Base-by-base conservation (phyloP, 176 grass and related monocot species). In the Avena insularis region DNA sequence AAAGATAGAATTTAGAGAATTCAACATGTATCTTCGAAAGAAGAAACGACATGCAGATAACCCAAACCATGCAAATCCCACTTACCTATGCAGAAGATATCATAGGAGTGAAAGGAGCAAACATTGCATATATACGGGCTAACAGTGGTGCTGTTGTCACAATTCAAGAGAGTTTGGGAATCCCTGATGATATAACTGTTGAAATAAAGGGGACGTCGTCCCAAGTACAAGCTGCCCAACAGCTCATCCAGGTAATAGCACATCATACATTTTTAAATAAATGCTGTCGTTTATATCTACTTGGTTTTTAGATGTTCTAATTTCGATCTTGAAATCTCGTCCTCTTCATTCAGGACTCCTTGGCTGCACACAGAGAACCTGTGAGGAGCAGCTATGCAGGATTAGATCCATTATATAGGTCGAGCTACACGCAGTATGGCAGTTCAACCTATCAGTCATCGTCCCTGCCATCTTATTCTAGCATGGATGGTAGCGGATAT, bases 181-280 rank as follows among this genome's bases (percentile, higher is more conserved):
- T 83, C 68, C 79, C 91, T 84, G 97, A 99, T 86, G 94, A 96
- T 87, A 96, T 99, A 84, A 99, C 97, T 82, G 92, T 99, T 87
- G 97, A 99, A 91, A 96, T 99, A 74, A 99, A 96, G 90, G 97
- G 97, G 64, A 91, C 97, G 11, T 61, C 97, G 14, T 94, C 97
- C 20, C 92, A 99, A 63, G 92, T 99, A 83, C 94, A 96, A 88
- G 78, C 87, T 72, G 97, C 94, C 48, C 94, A 94, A 76, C 97
- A 94, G 83, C 92, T 99, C 55, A 89, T 99, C 63, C 90, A 96
- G 94, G 97, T 96, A 80, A 80, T 57, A 79, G 35, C 12, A 66
- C 60, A 20, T 66, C 45, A 35, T 58, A 40, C 47, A 29, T 85
- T 64, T 75, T 19, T 23, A 27, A 27, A 23, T 45, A 27, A 27